Base-by-base conservation (phyloP, 129 eudicot species). In the Centrapalus pauciflorus region DNA sequence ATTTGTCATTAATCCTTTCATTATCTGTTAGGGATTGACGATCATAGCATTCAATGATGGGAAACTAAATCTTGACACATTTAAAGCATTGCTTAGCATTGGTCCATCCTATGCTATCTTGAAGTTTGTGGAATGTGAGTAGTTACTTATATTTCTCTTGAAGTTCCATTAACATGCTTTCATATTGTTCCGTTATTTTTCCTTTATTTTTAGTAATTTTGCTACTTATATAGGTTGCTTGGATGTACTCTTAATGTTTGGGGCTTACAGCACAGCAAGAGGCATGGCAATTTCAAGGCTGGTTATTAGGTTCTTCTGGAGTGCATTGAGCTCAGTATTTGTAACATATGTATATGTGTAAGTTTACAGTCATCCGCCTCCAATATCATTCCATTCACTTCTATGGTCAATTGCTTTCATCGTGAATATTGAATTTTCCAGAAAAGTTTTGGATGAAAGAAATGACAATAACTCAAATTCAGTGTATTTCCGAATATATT, bases 251-350 rank as follows among this genome's bases (percentile, higher is more conserved):
- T 81, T 93, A 12, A 93, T 84, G 95, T 89, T 88, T 67, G 99
- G 99, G 71, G 99, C 99, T 38, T 93, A 93, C 80, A 84, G 87
- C 54, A 89, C 89, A 29, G 90, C 95, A 24, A 81, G 99, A 79
- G 96, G 86, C 66, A 86, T 94, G 96, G 99, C 99, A 27, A 84
- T 94, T 45, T 89, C 97, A 27, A 86, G 99, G 78, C 82, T 94
- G 74, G 63, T 94, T 72, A 89, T 94, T 54, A 84, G 99, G 85
- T 82, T 94, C 73, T 82, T 86, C 35, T 89, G 95, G 99, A 84
- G 89, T 68, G 85, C 77, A 50, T 30, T 69, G 75, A 78, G 93
- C 74, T 86, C 99, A 34, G 86, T 71, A n/a, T 81, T 83, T 74
- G 85, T 89, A 62, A 76, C 87, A 49, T 94, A 84, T 61, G 49